A percentile compares a stretch with the other conserved stretches of the same genome.
These are phyloP conservation scores for Striga hermonthica DNA, from an alignment of 305 asterid species.

Conservation along the genomic window DNA sequence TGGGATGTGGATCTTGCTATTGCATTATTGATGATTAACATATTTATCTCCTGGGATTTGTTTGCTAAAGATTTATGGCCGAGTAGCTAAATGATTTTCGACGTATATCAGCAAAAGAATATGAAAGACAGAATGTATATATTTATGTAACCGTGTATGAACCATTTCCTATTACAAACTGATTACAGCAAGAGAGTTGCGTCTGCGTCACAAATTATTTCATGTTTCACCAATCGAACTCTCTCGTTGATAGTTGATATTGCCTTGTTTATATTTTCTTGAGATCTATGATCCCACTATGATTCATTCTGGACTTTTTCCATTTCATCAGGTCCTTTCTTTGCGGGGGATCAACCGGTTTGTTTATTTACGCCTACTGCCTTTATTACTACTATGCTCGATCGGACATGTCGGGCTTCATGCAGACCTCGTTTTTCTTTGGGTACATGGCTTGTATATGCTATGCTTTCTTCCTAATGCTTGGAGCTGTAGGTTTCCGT, in stretches of 20 bases:
- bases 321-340: constrained; percentile 54
- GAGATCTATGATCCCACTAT: neutral
- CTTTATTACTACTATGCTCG: constrained; percentile 75
- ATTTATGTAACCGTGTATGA: too few relatives aligned
- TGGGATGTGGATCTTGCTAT: too few relatives aligned
- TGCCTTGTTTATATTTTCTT: neutral
- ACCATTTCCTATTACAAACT: too few relatives aligned
- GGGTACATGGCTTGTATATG: constrained; percentile 79
- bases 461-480: constrained; percentile 82
- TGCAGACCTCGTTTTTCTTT: constrained; percentile 78
- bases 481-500: constrained; percentile 74
- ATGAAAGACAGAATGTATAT: too few relatives aligned
- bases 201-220: too few relatives aligned
- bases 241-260: neutral
- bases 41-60: too few relatives aligned
- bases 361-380: constrained; percentile 72
- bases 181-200: too few relatives aligned
- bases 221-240: neutral
- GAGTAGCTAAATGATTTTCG: too few relatives aligned
- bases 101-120: too few relatives aligned
- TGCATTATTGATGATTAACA: too few relatives aligned
- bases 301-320: neutral
- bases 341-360: constrained; percentile 77
- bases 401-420: constrained; percentile 75
- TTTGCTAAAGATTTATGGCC: too few relatives aligned